Evolutionary conservation across 2,329 filamentous ascomycete genomes (phyloP).

Genomic region (Exophiala xenobiotica): DNA sequence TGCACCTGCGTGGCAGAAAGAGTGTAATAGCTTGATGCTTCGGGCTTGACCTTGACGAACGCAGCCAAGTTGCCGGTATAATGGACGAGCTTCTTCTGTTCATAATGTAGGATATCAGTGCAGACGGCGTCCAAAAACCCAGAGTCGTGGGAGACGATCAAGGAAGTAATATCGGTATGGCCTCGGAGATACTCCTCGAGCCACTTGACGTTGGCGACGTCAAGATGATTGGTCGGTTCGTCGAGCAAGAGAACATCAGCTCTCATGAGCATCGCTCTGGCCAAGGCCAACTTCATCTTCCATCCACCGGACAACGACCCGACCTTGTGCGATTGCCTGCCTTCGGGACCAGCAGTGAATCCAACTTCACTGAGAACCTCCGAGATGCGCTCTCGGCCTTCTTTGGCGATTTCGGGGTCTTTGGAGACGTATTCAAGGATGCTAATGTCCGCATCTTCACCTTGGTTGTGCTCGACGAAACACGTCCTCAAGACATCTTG

Average conservation of each 20-base stretch:
- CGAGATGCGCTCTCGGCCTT: constrained; percentile 77
- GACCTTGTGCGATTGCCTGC: constrained; percentile 83
- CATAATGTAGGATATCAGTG: constrained; percentile 99
- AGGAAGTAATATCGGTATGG: constrained; percentile 93
- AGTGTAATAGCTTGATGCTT: constrained; percentile 98
- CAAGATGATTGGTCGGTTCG: constrained; percentile 98
- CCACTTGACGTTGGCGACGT: constrained; percentile 95
- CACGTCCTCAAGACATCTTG: constrained; percentile 92
- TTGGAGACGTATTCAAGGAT: constrained; percentile 91
- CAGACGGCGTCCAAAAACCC: constrained; percentile 95
- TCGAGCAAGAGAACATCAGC: constrained; percentile 96
- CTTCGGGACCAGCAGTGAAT: constrained; percentile 85
- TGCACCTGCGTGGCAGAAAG: constrained; percentile 82
- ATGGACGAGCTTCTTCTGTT: constrained; percentile 82
- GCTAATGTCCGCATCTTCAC: constrained; percentile 93
- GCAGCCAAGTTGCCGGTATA: constrained; percentile 53
- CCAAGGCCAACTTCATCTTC: constrained; percentile 99
- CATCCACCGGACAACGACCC: constrained; percentile 95
- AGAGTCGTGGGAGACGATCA: constrained; percentile 99
- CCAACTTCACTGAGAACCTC: constrained; percentile 86
- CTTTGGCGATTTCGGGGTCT: constrained; percentile 78
- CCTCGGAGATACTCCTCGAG: constrained; percentile 90
- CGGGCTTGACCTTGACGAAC: constrained; percentile 86
- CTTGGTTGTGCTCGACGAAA: constrained; percentile 99
- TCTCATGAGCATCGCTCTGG: constrained; percentile 91